Evolutionary conservation across 495 filamentous ascomycete species (phyloP), one percentile per base, ranked within the genome.

Genomic region (Recurvomyces mirabilis): DNA sequence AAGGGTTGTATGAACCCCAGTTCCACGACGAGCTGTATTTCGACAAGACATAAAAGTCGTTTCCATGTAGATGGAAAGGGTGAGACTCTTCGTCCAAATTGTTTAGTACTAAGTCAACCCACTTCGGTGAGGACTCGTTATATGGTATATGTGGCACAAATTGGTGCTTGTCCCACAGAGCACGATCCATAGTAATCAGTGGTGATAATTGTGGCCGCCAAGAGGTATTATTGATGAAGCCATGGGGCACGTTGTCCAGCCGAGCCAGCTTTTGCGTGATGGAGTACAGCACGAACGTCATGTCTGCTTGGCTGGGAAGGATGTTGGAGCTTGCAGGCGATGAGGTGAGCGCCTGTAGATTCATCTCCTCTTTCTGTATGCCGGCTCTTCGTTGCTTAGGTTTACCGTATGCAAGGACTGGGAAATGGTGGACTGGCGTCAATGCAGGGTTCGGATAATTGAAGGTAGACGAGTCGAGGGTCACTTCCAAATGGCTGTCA

Each of bases 21-120:
- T 38, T 39, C n/a, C 26, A 51, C 12, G 20, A 37, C 10, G 26
- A 28, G 17, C 11, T 22, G 33, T 50, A 33, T 1, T 25, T 40
- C 19, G 44, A 24, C 4, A 57, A 35, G 25, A 58, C 49, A 21
- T 55, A 55, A 30, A 61, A 60, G 29, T 57, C 49, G 41, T 51
- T 42, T 13, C 60, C 60, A 34, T 63, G 60, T 23, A 73, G 32
- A 51, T 74, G 71, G 46, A 73, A 74, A 7, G 71, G 69, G 54
- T 74, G 71, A 1, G 62, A 58, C 3, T 63, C 61, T 21, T 68
- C 67, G 33, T 74, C 71, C 4, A 71, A 51, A 38, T 74, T 74
- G 44, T 74, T 74, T 36, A 74, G 60, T 1, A 71, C 61, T 0
- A 74, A 44, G 37, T 74, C 70, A 12, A 74, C 53, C 66, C 68